Percentiles rank a stretch among this genome's conserved stretches.
These are phyloP conservation scores for Fusarium dlaminii DNA, from an alignment of 2,329 filamentous ascomycete genomes.

Conservation along the genomic window DNA sequence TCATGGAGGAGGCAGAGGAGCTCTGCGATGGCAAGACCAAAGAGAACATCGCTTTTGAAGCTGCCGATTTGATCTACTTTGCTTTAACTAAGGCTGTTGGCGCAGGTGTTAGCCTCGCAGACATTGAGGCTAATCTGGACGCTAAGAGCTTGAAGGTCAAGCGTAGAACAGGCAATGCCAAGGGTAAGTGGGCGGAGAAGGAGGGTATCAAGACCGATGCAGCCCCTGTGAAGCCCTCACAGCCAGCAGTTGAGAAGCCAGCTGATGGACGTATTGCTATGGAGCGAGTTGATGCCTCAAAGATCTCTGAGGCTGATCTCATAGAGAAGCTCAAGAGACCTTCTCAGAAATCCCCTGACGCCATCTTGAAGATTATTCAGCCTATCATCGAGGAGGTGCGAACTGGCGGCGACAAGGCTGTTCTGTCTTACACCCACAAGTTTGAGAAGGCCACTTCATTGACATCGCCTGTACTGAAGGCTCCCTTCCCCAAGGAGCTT, in stretches of 20 bases:
- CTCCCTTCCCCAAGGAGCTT: conserved; percentile 84
- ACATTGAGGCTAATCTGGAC: conserved; percentile 92
- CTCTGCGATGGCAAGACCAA: conserved; percentile 86
- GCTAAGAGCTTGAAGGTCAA: conserved; percentile 96
- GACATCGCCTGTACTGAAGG: conserved; percentile 86
- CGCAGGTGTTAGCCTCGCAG: conserved; percentile 84
- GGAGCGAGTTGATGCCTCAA: conserved; percentile 77
- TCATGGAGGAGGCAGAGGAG: conserved; percentile 98
- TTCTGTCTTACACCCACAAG: conserved; percentile 95
- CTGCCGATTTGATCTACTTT: conserved; percentile 96
- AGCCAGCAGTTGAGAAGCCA: conserved; percentile 46
- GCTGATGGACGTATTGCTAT: conserved; percentile 75
- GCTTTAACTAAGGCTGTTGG: conserved; percentile 88
- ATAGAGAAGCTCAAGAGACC: conserved; percentile 83
- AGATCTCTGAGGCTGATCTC: conserved; percentile 72
- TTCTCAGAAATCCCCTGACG: conserved; percentile 93
- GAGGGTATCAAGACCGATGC: conserved; percentile 68
- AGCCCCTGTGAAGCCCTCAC: conserved; percentile 48
- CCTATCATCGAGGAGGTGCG: conserved; percentile 93
- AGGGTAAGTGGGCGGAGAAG: conserved; percentile 90
- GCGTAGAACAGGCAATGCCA: conserved; percentile 91
- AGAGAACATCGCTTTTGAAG: conserved; percentile 90
- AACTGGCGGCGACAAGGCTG: conserved; percentile 82
- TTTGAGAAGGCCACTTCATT: conserved; percentile 96
- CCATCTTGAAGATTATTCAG: conserved; percentile 88